Evolutionary conservation across 1,139 yeast species (phyloP), one percentile per base, ranked within the genome.

Genomic region (Hyphopichia burtonii): DNA sequence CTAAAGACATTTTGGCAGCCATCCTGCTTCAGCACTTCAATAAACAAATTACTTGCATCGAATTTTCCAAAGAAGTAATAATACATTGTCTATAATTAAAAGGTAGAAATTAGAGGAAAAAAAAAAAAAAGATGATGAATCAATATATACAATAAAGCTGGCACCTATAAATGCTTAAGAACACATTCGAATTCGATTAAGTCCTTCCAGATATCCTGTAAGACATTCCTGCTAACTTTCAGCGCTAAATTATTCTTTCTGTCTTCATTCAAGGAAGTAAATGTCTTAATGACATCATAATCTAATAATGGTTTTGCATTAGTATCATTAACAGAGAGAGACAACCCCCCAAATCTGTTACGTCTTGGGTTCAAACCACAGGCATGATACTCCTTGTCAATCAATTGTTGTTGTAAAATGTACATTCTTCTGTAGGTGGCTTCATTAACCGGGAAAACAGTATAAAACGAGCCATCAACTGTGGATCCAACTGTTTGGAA

Each of bases 301-400:
- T 86, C 91, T 44, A 86, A 71, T 41, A 84, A 64, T 0, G 86
- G 86, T 48, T 82, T 79, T 41, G 71, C 55, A 44, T 69, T 68
- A 23, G 65, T 56, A 30, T 69, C 71, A 37, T 64, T 62, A n/a
- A 53, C 61, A 2, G 65, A 52, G 46, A 68, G 54, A 12, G 63
- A 55, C 33, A 73, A 51, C n/a, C 78, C 78, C 2, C 83, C 80
- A 41, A 78, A 66, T 39, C 91, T 67, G 55, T 86, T 86, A 65
- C 82, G 67, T 48, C 80, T 71, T 2, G 97, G 96, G 56, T 91
- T 93, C 49, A 93, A 68, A 0, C 97, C 96, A 45, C 88, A 84
- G 46, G 68, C 64, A 48, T 87, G 94, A 42, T 71, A 74, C 47
- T 83, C 87, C 49, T 83, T 83, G 46, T 91, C 97, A 19, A 79